A percentile compares a stretch with the other conserved stretches of the same genome.
phyloP scores from a whole-genome alignment of 345 rosid species.

The Conringia planisiliqua region DNA sequence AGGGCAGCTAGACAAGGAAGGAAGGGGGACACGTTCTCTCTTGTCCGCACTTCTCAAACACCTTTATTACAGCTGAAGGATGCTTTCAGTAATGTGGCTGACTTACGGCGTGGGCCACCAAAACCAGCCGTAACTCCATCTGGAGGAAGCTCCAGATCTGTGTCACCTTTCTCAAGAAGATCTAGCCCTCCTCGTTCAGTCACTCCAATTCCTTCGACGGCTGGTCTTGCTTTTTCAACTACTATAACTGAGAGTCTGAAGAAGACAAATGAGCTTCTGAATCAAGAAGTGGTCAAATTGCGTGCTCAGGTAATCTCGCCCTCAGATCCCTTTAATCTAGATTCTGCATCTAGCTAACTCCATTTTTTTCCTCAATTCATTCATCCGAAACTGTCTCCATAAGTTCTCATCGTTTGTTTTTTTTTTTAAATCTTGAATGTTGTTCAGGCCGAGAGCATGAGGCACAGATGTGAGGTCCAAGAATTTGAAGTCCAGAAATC shows the following conservation, averaged over 20 bases:
- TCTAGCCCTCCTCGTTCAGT: constrained; percentile 96
- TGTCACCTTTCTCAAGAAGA: constrained; percentile 94
- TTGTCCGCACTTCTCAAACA: constrained; percentile 67
- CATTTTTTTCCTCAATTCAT: too few relatives aligned
- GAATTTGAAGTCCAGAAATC: constrained; percentile 82
- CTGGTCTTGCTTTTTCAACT: constrained; percentile 79
- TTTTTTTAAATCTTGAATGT: constrained; percentile 7
- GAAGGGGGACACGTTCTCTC: constrained; percentile 69
- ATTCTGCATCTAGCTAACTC: too few relatives aligned
- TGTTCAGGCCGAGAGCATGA: constrained; percentile 70
- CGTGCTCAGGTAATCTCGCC: constrained; percentile 69
- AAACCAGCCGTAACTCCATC: constrained; percentile 68
- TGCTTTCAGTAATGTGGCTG: constrained; percentile 60
- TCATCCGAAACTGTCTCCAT: neutral
- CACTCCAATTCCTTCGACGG: constrained; percentile 81
- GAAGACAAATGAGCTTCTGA: constrained; percentile 90
- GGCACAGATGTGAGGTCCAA: constrained; percentile 75
- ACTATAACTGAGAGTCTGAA: constrained; percentile 80
- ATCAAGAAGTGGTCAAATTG: constrained; percentile 81
- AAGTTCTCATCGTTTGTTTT: neutral
- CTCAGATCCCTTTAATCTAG: neutral
- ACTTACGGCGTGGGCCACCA: constrained; percentile 58
- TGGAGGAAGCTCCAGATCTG: constrained; percentile 86
- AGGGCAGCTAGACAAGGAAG: constrained; percentile 93
- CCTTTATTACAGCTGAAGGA: constrained; percentile 81